Evolutionary conservation across 2,329 filamentous ascomycete species (phyloP).

Genomic region (Exophiala oligosperma): DNA sequence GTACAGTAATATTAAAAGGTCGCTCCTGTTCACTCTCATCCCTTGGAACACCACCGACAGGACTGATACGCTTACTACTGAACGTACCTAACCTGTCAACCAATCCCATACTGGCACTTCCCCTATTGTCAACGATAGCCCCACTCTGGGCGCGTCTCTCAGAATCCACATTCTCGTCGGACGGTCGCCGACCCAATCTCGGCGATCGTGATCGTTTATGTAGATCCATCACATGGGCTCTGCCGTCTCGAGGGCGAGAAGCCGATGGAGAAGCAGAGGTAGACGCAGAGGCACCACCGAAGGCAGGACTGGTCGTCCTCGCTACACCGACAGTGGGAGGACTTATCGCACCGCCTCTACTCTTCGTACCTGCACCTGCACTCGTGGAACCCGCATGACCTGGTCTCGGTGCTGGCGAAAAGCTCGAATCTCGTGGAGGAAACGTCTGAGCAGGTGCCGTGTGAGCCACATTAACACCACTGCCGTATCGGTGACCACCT

Average conservation of each 20-base stretch:
- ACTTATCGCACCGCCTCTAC: not conserved
- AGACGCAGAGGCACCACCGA: too few species aligned
- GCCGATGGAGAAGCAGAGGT: too few species aligned
- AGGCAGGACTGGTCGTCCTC: not conserved
- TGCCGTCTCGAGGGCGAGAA: not conserved
- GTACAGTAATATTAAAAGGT: slow-evolving; percentile 39
- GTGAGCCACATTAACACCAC: not conserved
- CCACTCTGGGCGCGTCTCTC: not conserved
- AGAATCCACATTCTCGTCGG: not conserved
- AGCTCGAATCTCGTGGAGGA: not conserved
- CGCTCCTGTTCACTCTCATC: slow-evolving; percentile 38
- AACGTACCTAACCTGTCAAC: slow-evolving; percentile 36
- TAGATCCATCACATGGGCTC: slow-evolving; percentile 35
- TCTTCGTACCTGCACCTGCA: not conserved
- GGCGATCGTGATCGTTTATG: slow-evolving; percentile 41
- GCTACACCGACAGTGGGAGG: not conserved
- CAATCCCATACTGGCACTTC: slow-evolving; percentile 19
- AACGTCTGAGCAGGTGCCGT: slow-evolving; percentile 21
- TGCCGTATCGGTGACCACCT: not conserved
- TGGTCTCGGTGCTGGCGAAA: not conserved
- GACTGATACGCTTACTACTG: slow-evolving; percentile 31
- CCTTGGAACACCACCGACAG: slow-evolving; percentile 32
- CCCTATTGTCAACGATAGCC: not conserved
- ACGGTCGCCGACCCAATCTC: slow-evolving; percentile 22
- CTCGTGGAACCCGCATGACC: not conserved